Percentiles rank a stretch among this genome's conserved stretches.
Conservation (phyloP, 352 stramenopile species). For the Pythium graminicola region DNA sequence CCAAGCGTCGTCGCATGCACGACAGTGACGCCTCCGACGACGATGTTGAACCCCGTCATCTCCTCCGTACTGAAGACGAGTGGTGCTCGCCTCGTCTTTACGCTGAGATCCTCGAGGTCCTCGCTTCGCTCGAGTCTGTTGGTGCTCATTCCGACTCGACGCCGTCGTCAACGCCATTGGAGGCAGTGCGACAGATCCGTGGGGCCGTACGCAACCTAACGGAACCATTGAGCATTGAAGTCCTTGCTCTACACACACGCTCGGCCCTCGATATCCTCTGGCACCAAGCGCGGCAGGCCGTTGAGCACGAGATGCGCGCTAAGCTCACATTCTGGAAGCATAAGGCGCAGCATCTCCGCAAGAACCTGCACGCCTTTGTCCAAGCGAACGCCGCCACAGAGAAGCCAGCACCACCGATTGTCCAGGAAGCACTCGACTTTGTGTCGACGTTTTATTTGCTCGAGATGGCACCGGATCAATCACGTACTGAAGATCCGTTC, state of each 20-base stretch:
- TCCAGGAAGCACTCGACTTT: constrained; percentile 27
- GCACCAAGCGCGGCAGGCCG: constrained; percentile 15
- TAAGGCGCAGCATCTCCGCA: constrained; percentile 27
- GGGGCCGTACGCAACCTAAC: constrained; percentile 3
- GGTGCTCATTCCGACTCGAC: not conserved
- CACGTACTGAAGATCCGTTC: not conserved
- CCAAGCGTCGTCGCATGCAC: constrained; percentile 12
- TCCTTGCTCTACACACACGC: constrained; percentile 3
- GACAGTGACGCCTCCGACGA: not conserved
- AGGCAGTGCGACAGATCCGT: constrained; percentile 20
- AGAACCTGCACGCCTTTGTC: constrained; percentile 12
- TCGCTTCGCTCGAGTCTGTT: constrained; percentile 14
- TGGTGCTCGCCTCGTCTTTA: constrained; percentile 6
- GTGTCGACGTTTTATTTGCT: constrained; percentile 31
- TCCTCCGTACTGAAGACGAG: not conserved
- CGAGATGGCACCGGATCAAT: constrained; percentile 14
- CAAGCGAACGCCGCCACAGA: not conserved
- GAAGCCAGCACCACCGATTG: not conserved
- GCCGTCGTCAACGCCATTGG: constrained; percentile 1
- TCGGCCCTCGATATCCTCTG: constrained; percentile 22
- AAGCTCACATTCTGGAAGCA: constrained; percentile 34
- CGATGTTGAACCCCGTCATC: too few relatives aligned
- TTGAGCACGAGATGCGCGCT: constrained; percentile 22
- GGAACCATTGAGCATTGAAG: not conserved
- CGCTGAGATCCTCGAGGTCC: constrained; percentile 17